These are phyloP conservation scores for Acacia confusa DNA, from an alignment of 306 rosid species.

Conservation along the genomic window DNA sequence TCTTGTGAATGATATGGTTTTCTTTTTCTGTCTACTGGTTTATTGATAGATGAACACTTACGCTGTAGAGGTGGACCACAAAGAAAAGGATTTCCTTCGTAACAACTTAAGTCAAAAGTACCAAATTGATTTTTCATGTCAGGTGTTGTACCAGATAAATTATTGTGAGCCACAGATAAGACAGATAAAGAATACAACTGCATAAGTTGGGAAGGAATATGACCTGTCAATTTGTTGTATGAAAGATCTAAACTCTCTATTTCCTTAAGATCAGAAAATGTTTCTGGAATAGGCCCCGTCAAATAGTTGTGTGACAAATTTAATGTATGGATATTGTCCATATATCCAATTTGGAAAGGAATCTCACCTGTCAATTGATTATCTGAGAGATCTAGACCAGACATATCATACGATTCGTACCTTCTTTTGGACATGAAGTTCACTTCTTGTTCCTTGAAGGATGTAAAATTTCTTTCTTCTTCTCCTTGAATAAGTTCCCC, in stretches of 20 bases:
- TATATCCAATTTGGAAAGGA: constrained; percentile 9
- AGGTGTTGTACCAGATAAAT: constrained; percentile 18
- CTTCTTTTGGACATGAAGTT: constrained; percentile 24
- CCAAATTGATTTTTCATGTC: not conserved
- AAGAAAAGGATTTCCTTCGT: not conserved
- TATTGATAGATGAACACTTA: not conserved
- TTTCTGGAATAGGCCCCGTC: not conserved
- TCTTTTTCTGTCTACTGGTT: not conserved
- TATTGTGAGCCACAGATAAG: constrained; percentile 19
- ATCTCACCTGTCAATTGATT: not conserved
- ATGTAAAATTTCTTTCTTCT: not conserved
- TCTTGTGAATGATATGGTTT: not conserved
- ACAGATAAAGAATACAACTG: not conserved
- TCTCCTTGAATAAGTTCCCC: not conserved
- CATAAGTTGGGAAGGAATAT: constrained; percentile 6
- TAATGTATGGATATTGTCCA: not conserved
- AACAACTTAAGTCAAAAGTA: not conserved
- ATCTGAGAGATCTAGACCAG: constrained; percentile 24
- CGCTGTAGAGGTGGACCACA: not conserved
- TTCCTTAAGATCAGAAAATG: not conserved
- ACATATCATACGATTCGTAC: constrained; percentile 13
- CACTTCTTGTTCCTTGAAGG: not conserved
- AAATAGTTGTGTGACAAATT: constrained; percentile 29
- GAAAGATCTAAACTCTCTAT: constrained; percentile 11
- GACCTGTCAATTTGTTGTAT: not conserved